Evolutionary conservation across 2,329 filamentous ascomycete species (phyloP).

Genomic region (Aspergillus sp.): DNA sequence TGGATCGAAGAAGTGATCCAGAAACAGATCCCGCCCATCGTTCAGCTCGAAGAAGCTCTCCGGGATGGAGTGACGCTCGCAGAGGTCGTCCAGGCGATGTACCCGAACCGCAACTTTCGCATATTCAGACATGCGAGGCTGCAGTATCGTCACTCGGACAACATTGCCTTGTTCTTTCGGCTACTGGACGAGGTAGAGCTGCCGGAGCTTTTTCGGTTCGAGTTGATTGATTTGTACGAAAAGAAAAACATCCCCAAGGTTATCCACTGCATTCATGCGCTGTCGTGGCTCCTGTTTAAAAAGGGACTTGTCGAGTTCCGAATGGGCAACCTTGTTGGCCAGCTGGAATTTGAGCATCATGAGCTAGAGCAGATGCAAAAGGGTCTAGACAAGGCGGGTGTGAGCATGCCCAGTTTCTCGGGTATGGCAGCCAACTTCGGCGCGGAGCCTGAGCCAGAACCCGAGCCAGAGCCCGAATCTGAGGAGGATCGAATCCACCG

Average conservation of each 20-base stretch:
- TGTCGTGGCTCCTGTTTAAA: slow-evolving; percentile 95
- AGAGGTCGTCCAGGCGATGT: slow-evolving; percentile 86
- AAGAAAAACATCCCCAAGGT: slow-evolving; percentile 99
- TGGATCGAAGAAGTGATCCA: slow-evolving; percentile 96
- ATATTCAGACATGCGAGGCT: slow-evolving; percentile 85
- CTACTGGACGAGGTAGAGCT: slow-evolving; percentile 89
- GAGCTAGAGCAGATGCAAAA: slow-evolving; percentile 97
- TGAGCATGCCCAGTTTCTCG: slow-evolving; percentile 96
- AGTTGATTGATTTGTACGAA: slow-evolving; percentile 95
- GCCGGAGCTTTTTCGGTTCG: slow-evolving; percentile 94
- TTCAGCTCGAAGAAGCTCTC: slow-evolving; percentile 88
- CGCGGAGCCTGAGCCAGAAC: slow-evolving; percentile 74
- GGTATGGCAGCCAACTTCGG: slow-evolving; percentile 97
- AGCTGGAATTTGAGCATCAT: slow-evolving; percentile 96
- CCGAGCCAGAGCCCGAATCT: slow-evolving; percentile 73
- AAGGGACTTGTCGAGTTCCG: slow-evolving; percentile 94
- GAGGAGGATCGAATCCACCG: slow-evolving; percentile 86
- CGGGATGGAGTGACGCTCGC: slow-evolving; percentile 92
- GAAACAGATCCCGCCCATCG: slow-evolving; percentile 81
- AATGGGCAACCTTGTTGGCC: slow-evolving; percentile 93
- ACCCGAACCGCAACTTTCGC: slow-evolving; percentile 70
- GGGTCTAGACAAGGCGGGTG: slow-evolving; percentile 89
- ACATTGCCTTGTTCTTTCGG: slow-evolving; percentile 93
- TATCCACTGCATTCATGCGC: slow-evolving; percentile 95
- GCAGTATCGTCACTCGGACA: slow-evolving; percentile 95